phyloP scores from a whole-genome alignment of 371 early-diverging fungal species.

The Saksenaea vasiformis region DNA sequence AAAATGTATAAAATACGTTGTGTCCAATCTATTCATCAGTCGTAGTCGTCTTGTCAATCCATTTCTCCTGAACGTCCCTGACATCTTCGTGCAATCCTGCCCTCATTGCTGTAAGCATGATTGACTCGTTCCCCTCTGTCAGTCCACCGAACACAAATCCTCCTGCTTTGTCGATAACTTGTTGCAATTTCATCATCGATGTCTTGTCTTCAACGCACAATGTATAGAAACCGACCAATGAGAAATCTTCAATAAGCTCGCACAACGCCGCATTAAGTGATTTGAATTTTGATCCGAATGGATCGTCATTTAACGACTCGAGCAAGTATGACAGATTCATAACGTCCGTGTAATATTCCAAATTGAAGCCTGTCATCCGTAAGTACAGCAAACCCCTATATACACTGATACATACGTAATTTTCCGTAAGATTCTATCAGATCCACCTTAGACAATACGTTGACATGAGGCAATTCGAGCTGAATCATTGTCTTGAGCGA shows the following conservation, averaged over 20 bases:
- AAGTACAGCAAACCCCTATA: neutral
- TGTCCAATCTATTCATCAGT: neutral
- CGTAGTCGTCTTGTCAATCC: slow-evolving; percentile 36
- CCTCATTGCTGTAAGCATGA: slow-evolving; percentile 67
- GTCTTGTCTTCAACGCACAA: slow-evolving; percentile 87
- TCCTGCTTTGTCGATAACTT: slow-evolving; percentile 89
- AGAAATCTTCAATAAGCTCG: slow-evolving; percentile 89
- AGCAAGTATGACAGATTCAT: slow-evolving; percentile 85
- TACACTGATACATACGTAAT: slow-evolving; percentile 47
- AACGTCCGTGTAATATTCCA: slow-evolving; percentile 95
- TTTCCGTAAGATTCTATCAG: slow-evolving; percentile 79
- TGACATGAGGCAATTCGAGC: slow-evolving; percentile 94
- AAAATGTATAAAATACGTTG: neutral
- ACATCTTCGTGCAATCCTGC: slow-evolving; percentile 55
- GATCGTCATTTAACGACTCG: slow-evolving; percentile 71
- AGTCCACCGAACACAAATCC: slow-evolving; percentile 90
- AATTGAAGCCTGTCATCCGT: slow-evolving; percentile 65
- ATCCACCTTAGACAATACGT: slow-evolving; percentile 96
- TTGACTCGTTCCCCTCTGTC: slow-evolving; percentile 78
- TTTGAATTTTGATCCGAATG: slow-evolving; percentile 66
- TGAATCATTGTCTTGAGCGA: slow-evolving; percentile 91
- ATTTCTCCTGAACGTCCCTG: slow-evolving; percentile 66
- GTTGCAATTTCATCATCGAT: slow-evolving; percentile 75
- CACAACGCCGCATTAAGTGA: slow-evolving; percentile 82
- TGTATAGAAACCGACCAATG: slow-evolving; percentile 88